Conservation (phyloP, 2,329 filamentous ascomycete species). For the Scedosporium dehoogii region DNA sequence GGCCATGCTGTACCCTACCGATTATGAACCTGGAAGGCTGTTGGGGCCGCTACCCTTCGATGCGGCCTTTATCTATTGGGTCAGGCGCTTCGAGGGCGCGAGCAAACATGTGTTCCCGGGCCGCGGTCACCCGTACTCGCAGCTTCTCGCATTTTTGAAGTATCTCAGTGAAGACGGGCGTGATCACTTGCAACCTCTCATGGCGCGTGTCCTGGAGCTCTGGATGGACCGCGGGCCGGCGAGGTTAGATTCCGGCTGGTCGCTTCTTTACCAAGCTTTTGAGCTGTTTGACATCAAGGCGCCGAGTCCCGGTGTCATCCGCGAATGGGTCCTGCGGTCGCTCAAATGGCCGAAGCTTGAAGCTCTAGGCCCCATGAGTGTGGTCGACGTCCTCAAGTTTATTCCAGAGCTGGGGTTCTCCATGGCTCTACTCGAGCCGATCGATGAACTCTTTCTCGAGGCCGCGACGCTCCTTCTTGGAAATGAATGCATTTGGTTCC, state of each 20-base stretch:
- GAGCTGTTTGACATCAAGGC: background rate
- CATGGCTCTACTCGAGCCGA: background rate
- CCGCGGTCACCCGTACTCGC: background rate
- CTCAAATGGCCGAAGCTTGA: conserved; percentile 1
- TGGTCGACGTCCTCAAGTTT: conserved; percentile 1
- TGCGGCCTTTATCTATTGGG: background rate
- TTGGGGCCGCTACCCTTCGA: conserved; percentile 3
- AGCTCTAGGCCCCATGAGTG: conserved; percentile 1
- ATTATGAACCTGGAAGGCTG: background rate
- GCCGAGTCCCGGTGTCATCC: background rate
- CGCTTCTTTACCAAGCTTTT: conserved; percentile 5
- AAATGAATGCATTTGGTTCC: conserved; percentile 1
- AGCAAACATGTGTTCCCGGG: background rate
- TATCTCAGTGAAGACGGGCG: background rate
- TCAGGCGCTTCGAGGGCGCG: conserved; percentile 1
- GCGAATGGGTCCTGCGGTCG: background rate
- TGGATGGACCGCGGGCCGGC: conserved; percentile 6
- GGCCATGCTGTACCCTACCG: background rate
- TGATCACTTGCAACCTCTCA: background rate
- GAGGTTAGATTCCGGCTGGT: background rate
- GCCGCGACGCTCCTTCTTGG: background rate
- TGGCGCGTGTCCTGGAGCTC: background rate
- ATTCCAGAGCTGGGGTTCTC: conserved; percentile 4
- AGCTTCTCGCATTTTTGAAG: background rate
- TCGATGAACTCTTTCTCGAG: conserved; percentile 3